Conservation (phyloP, 2,329 filamentous ascomycete genomes). For the Decorospora gaudefroyi region DNA sequence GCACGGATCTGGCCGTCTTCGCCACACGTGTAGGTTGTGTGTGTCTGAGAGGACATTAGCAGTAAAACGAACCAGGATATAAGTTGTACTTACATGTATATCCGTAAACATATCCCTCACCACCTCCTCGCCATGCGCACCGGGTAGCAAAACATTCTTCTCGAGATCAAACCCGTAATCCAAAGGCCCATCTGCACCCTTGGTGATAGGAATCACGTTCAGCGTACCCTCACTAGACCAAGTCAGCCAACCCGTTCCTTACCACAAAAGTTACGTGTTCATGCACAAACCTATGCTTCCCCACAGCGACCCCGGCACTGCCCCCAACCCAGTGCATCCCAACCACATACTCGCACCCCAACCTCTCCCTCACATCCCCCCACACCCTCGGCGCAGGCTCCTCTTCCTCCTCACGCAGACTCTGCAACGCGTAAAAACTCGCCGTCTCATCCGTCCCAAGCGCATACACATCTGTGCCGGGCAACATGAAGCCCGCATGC, state of each 20-base stretch:
- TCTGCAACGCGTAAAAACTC: slow-evolving; percentile 71
- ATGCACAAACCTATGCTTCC: slow-evolving; percentile 68
- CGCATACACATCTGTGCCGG: slow-evolving; percentile 61
- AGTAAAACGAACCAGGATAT: background rate
- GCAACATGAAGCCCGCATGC: slow-evolving; percentile 70
- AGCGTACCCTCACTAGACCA: slow-evolving; percentile 30
- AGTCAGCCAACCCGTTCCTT: slow-evolving; percentile 3
- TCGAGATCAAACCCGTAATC: slow-evolving; percentile 38
- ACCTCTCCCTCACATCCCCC: slow-evolving; percentile 68
- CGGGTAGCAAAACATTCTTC: slow-evolving; percentile 41
- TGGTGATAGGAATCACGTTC: slow-evolving; percentile 40
- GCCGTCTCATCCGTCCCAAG: slow-evolving; percentile 79
- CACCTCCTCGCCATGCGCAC: slow-evolving; percentile 56
- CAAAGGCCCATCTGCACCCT: slow-evolving; percentile 27
- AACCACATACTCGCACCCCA: slow-evolving; percentile 75
- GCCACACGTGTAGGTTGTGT: slow-evolving; percentile 53
- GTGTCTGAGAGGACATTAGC: slow-evolving; percentile 27
- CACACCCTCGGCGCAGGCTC: slow-evolving; percentile 56
- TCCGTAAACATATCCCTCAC: slow-evolving; percentile 54
- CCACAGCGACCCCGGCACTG: slow-evolving; percentile 66
- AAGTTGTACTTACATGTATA: slow-evolving; percentile 32
- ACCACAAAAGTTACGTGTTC: background rate
- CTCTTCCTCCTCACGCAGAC: slow-evolving; percentile 63
- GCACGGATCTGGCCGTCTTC: slow-evolving; percentile 54
- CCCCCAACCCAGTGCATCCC: slow-evolving; percentile 66